Evolutionary conservation across 495 filamentous ascomycete genomes (phyloP).

Genomic region (Trichoderma reesei): DNA sequence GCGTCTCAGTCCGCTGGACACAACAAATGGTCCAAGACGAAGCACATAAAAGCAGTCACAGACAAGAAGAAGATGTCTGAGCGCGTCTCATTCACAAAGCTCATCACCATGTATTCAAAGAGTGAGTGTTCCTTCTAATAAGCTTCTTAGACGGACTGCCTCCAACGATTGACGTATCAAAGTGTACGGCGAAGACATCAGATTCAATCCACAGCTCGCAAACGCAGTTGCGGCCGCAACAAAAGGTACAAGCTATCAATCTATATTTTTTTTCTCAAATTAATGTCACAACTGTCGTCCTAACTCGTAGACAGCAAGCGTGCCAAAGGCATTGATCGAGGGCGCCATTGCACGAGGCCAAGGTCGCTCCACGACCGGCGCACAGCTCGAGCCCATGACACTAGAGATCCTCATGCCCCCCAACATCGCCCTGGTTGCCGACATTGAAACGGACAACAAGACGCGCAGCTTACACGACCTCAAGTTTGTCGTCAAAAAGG

Average conservation of each 20-base stretch:
- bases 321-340: slow-evolving; percentile 79
- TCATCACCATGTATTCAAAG: slow-evolving; percentile 44
- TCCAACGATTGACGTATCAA: neutral
- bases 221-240: slow-evolving; percentile 67
- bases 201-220: slow-evolving; percentile 63
- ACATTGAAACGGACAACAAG: slow-evolving; percentile 68
- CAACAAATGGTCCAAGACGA: slow-evolving; percentile 90
- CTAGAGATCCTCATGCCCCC: slow-evolving; percentile 77
- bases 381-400: slow-evolving; percentile 60
- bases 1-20: slow-evolving; percentile 54
- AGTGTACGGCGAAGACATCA: slow-evolving; percentile 59
- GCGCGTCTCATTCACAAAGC: slow-evolving; percentile 35
- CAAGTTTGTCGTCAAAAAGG: slow-evolving; percentile 54
- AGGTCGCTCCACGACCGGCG: slow-evolving; percentile 62
- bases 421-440: slow-evolving; percentile 69
- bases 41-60: slow-evolving; percentile 79
- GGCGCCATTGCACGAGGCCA: slow-evolving; percentile 78
- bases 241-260: slow-evolving; percentile 45
- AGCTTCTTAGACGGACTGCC: neutral
- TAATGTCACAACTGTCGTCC: neutral
- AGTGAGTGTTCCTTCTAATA: slow-evolving; percentile 23
- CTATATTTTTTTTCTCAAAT: slow-evolving; percentile 11
- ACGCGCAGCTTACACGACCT: slow-evolving; percentile 61
- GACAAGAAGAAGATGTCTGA: slow-evolving; percentile 50
- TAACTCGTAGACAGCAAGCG: slow-evolving; percentile 39